Evolutionary conservation across 768 basidiomycete genomes (phyloP).

Genomic region (Lactifluus subvellereus): DNA sequence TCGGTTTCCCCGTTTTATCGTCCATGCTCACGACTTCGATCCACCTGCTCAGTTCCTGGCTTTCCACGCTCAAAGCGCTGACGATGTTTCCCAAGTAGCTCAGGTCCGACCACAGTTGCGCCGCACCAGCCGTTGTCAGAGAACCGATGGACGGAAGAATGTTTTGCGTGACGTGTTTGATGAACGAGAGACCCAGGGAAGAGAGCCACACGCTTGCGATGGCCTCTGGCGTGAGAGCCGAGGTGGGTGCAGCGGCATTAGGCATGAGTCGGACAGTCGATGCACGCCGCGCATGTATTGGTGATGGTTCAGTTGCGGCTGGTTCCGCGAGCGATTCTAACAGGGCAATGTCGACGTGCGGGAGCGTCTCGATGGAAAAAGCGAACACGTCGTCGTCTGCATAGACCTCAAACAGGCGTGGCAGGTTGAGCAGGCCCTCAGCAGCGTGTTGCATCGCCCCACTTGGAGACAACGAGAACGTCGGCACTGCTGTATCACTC

Average conservation of each 20-base stretch:
- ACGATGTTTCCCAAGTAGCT: slow-evolving; percentile 89
- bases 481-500: slow-evolving; percentile 66
- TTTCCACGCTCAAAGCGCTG: slow-evolving; percentile 84
- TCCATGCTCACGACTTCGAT: slow-evolving; percentile 59
- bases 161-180: slow-evolving; percentile 61
- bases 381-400: slow-evolving; percentile 86
- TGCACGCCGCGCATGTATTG: slow-evolving; percentile 33
- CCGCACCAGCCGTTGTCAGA: slow-evolving; percentile 61
- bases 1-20: slow-evolving; percentile 31
- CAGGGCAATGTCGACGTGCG: slow-evolving; percentile 55
- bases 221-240: slow-evolving; percentile 56
- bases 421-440: slow-evolving; percentile 91
- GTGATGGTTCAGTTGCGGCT: slow-evolving; percentile 22
- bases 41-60: slow-evolving; percentile 75
- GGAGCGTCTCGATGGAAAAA: slow-evolving; percentile 81
- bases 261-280: slow-evolving; percentile 22
- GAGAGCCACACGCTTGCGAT: slow-evolving; percentile 90
- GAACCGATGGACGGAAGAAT: slow-evolving; percentile 67
- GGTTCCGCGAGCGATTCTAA: slow-evolving; percentile 44
- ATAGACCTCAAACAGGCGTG: slow-evolving; percentile 90
- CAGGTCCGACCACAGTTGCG: slow-evolving; percentile 82
- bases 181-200: slow-evolving; percentile 77
- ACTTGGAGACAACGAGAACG: slow-evolving; percentile 89
- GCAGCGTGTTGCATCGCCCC: slow-evolving; percentile 83
- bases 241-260: slow-evolving; percentile 9